Evolutionary conservation across 352 stramenopile species (phyloP), one percentile per base, ranked within the genome.

Genomic region (Pythium phragmiticola): DNA sequence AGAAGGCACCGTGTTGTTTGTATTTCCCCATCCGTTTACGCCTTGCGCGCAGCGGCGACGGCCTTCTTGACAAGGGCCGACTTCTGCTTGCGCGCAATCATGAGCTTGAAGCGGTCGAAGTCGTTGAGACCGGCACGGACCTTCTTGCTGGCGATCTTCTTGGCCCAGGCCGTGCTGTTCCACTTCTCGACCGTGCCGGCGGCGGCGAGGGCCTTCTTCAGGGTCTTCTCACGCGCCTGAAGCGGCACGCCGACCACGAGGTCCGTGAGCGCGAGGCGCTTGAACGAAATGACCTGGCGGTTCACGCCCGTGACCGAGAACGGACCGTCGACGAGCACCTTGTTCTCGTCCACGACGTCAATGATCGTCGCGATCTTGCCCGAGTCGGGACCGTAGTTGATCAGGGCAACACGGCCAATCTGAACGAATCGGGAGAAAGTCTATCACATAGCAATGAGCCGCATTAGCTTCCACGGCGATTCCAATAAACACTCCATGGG

Each of bases 41-140:
- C 66, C 82, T 95, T 95, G 75, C 84, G 86, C 54, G 78, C 65
- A 16, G 83, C 82, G 53, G 87, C 87, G 47, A 92, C 63, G 42
- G 82, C 70, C 80, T 98, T 97, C 76, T 96, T 96, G 76, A 99
- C 89, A 60, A 98, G 89, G 45, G 80, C 82, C 65, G 83, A 91
- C 89, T 99, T 99, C 80, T 99, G 95, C 93, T 99, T 99, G 79
- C 96, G 96, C 47, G 97, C 98, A 73, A 99, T 97, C 96, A 99
- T 99, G 65, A 98, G 87, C 94, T 99, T 99, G 86, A 99, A 99
- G 75, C 98, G 90, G 75, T 98, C 96, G 71, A 99, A 99, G 88
- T 99, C 98, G 66, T 74, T 96, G 26, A 99, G 83, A 65, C 77
- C 76, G 37, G 90, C 91, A 65, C 97, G 95, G 62, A 89, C 98